phyloP scores from a whole-genome alignment of 371 early-diverging fungal genomes.

The Nematocida minor region DNA sequence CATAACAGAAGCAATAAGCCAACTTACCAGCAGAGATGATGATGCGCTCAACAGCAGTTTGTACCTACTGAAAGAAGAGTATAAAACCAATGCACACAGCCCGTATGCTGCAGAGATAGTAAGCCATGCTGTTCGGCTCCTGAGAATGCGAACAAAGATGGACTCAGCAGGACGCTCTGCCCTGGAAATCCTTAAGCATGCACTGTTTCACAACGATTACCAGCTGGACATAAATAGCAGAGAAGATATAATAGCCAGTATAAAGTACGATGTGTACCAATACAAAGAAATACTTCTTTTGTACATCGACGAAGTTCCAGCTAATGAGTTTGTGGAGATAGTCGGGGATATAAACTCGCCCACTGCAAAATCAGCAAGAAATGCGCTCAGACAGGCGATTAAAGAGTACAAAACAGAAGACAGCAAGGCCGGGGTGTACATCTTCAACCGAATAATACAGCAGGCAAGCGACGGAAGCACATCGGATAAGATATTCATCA shows the following conservation, averaged over 20 bases:
- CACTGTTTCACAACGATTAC: neutral
- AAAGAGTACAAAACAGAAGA: neutral
- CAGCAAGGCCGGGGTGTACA: neutral
- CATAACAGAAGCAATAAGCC: neutral
- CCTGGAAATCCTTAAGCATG: conserved; percentile 19
- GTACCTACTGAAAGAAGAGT: neutral
- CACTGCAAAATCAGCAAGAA: neutral
- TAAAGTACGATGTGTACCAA: conserved; percentile 43
- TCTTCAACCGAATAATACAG: neutral
- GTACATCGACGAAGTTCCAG: conserved; percentile 7
- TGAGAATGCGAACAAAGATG: conserved; percentile 15
- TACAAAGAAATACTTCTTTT: conserved; percentile 39
- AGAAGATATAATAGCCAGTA: conserved; percentile 15
- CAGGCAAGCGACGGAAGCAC: conserved; percentile 8
- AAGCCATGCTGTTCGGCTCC: neutral
- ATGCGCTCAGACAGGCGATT: neutral
- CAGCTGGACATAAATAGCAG: neutral
- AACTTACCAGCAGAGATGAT: neutral
- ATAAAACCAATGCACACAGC: neutral
- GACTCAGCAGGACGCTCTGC: conserved; percentile 7
- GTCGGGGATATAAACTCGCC: conserved; percentile 34
- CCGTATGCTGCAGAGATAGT: neutral
- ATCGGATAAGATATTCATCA: conserved; percentile 21
- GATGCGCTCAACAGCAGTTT: neutral
- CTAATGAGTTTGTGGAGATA: conserved; percentile 32